Base-by-base conservation (phyloP, 108 stramenopile species). In the Poteriospumella lacustris region DNA sequence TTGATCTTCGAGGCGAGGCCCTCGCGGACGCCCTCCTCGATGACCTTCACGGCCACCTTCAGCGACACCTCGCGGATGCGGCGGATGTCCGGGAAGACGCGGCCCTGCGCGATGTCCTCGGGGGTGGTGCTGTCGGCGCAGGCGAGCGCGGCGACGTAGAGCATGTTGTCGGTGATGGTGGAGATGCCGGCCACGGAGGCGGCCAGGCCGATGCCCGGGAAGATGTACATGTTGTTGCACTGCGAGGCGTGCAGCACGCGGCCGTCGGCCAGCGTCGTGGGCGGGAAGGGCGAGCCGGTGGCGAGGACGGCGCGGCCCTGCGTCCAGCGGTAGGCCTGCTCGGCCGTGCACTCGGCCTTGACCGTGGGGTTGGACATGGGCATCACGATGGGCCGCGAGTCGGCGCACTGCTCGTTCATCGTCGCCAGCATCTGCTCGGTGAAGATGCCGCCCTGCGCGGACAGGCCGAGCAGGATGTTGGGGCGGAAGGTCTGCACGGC, bases 271-370 rank as follows among this genome's bases (percentile, higher is more conserved):
- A 92, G 79, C 52, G 87, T 72, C 12, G 97, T 94, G 33, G 92
- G 90, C 76, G 89, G 91, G 87, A 98, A 98, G 1, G 97, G 97
- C 26, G 90, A 91, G 3, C 97, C 97, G 36, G 89, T 89, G n/a
- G 94, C 96, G 84, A 97, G 94, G 69, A 98, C 89, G 68, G 91
- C 92, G 9, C 81, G 81, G 31, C 96, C 98, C n/a, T 93, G 78
- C 0, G 95, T 94, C 96, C 96, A 96, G 86, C 88, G 86, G 83
- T 94, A 96, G 0, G 98, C 98, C 86, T 99, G 93, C 79, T 89
- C 89, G 42, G 96, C 94, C 1, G 96, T 91, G 78, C 96, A 97
- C 81, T 99, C 96, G 29, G 95, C 93, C 76, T 91, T 93, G 3
- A 84, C 89, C 12, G 98, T 99, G 42, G 98, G 98, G 75, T 99